A percentile compares a stretch with the other conserved stretches of the same genome.
These are phyloP conservation scores for Mesembryanthemum crystallinum DNA, from an alignment of 148 eudicot species.

Conservation along the genomic window DNA sequence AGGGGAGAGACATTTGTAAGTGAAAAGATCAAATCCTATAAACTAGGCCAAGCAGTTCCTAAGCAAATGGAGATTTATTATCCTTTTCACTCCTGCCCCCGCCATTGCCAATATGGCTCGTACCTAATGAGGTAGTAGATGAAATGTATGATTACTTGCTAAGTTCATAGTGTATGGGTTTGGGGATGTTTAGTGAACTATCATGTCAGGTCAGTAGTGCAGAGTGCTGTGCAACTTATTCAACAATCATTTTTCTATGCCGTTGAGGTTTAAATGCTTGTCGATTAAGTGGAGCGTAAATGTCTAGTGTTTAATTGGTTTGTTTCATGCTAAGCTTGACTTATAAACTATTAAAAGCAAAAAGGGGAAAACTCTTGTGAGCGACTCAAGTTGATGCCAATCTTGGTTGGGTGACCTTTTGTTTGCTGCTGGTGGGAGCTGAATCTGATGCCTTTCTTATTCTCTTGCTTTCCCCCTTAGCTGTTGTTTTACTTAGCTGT, in stretches of 20 bases:
- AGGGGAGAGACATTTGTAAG: too few relatives aligned
- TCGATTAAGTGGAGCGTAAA: slow-evolving; percentile 6
- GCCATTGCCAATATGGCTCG: too few relatives aligned
- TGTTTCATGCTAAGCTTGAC: slow-evolving; percentile 21
- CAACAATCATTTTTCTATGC: neutral
- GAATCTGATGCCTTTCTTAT: slow-evolving; percentile 51
- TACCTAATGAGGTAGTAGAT: too few relatives aligned
- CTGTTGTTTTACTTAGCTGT: slow-evolving; percentile 4
- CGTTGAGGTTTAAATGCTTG: slow-evolving; percentile 4
- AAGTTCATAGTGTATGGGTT: neutral
- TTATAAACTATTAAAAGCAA: slow-evolving; percentile 1
- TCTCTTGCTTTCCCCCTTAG: slow-evolving; percentile 1
- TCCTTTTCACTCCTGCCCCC: too few relatives aligned
- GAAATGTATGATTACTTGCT: neutral
- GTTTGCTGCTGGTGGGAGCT: slow-evolving; percentile 29
- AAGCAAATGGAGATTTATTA: too few relatives aligned
- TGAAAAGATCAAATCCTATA: too few relatives aligned
- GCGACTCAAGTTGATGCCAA: slow-evolving; percentile 41
- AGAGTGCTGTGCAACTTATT: neutral
- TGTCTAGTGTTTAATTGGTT: neutral
- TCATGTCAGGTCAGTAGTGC: neutral
- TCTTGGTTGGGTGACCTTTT: slow-evolving; percentile 32
- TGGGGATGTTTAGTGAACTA: neutral
- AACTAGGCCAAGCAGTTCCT: too few relatives aligned
- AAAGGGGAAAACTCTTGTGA: slow-evolving; percentile 22